These are phyloP conservation scores for Brassica nigra DNA, from an alignment of 345 rosid species.

Conservation along the genomic window DNA sequence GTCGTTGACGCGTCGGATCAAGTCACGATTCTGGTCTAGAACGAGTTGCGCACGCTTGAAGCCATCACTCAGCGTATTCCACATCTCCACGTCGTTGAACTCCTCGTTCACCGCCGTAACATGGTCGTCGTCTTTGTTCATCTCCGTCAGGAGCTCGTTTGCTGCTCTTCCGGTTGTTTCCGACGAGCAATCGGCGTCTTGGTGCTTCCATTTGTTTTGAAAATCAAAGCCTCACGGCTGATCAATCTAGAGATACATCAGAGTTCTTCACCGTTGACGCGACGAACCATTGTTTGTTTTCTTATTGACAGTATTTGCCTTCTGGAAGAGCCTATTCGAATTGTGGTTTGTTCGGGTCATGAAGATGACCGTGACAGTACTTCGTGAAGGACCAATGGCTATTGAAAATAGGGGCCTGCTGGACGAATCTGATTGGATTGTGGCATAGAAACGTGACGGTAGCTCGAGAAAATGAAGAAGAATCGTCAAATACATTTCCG, in stretches of 20 bases:
- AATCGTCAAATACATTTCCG: not conserved
- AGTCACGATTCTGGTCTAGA: constrained; percentile 61
- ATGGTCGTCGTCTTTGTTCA: constrained; percentile 5
- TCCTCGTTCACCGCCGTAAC: constrained; percentile 29
- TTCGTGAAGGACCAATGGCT: constrained; percentile 21
- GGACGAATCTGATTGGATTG: constrained; percentile 13
- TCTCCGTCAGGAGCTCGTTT: constrained; percentile 23
- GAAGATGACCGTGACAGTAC: not conserved
- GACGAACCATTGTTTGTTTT: not conserved
- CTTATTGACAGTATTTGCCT: not conserved
- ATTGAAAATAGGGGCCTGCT: not conserved
- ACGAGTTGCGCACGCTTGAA: constrained; percentile 57
- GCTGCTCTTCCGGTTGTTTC: constrained; percentile 19
- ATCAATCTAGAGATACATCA: not conserved
- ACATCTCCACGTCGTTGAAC: constrained; percentile 50
- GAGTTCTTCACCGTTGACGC: not conserved
- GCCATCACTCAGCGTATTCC: constrained; percentile 49
- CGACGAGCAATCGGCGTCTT: constrained; percentile 17
- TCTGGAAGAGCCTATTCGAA: not conserved
- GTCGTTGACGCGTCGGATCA: constrained; percentile 71
- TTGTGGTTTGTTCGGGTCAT: constrained; percentile 10
- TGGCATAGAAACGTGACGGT: constrained; percentile 10
- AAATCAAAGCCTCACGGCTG: not conserved
- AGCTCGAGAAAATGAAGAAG: not conserved
- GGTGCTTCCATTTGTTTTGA: constrained; percentile 18